phyloP scores from a whole-genome alignment of 2,329 filamentous ascomycete species.

The Blastomyces silverae region DNA sequence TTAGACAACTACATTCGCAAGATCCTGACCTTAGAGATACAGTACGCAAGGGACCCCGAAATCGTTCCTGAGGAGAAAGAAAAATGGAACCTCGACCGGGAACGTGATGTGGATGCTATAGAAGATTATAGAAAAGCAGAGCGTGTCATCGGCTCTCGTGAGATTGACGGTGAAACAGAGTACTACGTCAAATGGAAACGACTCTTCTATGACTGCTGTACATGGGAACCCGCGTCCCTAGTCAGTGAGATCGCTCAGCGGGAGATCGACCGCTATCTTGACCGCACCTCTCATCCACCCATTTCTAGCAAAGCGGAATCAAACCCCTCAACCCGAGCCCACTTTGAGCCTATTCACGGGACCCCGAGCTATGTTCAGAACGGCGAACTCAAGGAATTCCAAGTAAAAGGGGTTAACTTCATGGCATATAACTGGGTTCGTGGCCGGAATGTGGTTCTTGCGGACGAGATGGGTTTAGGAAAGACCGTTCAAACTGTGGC shows the following conservation, averaged over 20 bases:
- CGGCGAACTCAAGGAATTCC: constrained; percentile 84
- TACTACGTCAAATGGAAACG: constrained; percentile 98
- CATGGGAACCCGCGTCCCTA: constrained; percentile 76
- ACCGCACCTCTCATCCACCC: constrained; percentile 74
- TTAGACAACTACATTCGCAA: constrained; percentile 94
- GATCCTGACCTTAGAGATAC: constrained; percentile 69
- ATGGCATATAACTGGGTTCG: constrained; percentile 93
- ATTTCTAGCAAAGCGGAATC: constrained; percentile 71
- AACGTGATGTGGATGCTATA: constrained; percentile 79
- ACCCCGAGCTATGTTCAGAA: constrained; percentile 80
- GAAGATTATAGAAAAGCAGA: constrained; percentile 90
- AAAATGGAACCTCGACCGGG: constrained; percentile 90
- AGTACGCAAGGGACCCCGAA: constrained; percentile 65
- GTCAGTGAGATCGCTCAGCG: constrained; percentile 73
- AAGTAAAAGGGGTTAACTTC: constrained; percentile 90
- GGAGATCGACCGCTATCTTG: constrained; percentile 85
- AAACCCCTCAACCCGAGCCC: constrained; percentile 65
- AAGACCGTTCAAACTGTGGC: constrained; percentile 97
- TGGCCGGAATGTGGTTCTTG: constrained; percentile 90
- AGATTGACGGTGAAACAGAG: constrained; percentile 72
- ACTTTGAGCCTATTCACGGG: constrained; percentile 64
- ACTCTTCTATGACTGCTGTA: constrained; percentile 86
- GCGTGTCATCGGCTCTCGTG: constrained; percentile 76
- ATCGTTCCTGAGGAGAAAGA: constrained; percentile 79
- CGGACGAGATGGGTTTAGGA: constrained; percentile 96